These are phyloP conservation scores for Coemansia guatemalensis DNA, from an alignment of 192 early-diverging fungal species.

Conservation along the genomic window DNA sequence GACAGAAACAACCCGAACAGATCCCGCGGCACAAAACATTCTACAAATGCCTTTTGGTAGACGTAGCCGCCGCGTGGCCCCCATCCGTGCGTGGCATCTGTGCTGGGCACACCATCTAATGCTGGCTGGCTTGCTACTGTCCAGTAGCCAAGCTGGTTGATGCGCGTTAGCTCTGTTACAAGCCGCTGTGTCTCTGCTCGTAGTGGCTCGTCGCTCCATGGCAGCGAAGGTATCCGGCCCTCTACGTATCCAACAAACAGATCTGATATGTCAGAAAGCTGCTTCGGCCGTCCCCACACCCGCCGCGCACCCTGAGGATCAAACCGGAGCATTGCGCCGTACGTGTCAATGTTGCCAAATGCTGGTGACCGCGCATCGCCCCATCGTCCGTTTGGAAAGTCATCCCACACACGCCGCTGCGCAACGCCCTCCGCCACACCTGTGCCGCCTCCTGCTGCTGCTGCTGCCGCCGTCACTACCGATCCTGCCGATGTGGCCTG, in stretches of 20 bases:
- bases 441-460: not conserved
- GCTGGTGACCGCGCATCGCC: slow-evolving; percentile 94
- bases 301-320: slow-evolving; percentile 60
- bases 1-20: slow-evolving; percentile 69
- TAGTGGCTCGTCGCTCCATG: slow-evolving; percentile 88
- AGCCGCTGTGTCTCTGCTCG: slow-evolving; percentile 71
- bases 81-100: slow-evolving; percentile 85
- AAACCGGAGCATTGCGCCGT: slow-evolving; percentile 79
- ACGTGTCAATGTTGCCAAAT: slow-evolving; percentile 78
- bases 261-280: slow-evolving; percentile 60
- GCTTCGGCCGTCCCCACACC: slow-evolving; percentile 77
- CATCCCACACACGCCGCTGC: slow-evolving; percentile 66
- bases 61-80: slow-evolving; percentile 95
- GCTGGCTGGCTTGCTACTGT: slow-evolving; percentile 97
- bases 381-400: slow-evolving; percentile 99
- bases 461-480: not conserved
- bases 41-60: slow-evolving; percentile 98
- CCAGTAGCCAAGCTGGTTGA: slow-evolving; percentile 81
- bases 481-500: not conserved
- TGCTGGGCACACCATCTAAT: slow-evolving; percentile 80
- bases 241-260: slow-evolving; percentile 81
- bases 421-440: not conserved
- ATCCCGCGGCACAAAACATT: slow-evolving; percentile 83
- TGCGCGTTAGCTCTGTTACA: slow-evolving; percentile 61
- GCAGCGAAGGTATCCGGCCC: slow-evolving; percentile 72